A percentile compares a stretch with the other conserved stretches of the same genome.
Conservation (phyloP, 192 early-diverging fungal genomes). For the Helicostylum pulchrum region DNA sequence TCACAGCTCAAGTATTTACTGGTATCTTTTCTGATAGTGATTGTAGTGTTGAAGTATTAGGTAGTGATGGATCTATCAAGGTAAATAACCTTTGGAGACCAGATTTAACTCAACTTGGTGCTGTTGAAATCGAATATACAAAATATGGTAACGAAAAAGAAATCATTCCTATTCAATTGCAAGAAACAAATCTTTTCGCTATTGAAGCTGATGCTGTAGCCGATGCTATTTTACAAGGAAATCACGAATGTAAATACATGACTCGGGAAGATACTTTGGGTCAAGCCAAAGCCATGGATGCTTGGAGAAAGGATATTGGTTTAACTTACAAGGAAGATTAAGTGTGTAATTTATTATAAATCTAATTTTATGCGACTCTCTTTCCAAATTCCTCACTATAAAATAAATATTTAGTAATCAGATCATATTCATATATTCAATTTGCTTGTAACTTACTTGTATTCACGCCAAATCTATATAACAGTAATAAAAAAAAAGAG, state of each 20-base stretch:
- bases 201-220: slow-evolving; percentile 33
- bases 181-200: slow-evolving; percentile 26
- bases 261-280: slow-evolving; percentile 30
- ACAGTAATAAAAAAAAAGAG: not conserved
- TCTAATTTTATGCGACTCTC: not conserved
- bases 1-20: slow-evolving; percentile 27
- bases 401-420: not conserved
- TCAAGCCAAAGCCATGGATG: slow-evolving; percentile 34
- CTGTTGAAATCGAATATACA: slow-evolving; percentile 15
- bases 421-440: not conserved
- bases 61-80: slow-evolving; percentile 23
- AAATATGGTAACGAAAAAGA: not conserved
- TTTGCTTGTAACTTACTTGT: slow-evolving; percentile 27
- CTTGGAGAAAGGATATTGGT: slow-evolving; percentile 32
- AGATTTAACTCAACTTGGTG: slow-evolving; percentile 25
- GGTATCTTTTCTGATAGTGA: slow-evolving; percentile 32
- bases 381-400: slow-evolving; percentile 1
- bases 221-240: slow-evolving; percentile 16
- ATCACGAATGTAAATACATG: slow-evolving; percentile 28
- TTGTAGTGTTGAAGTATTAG: slow-evolving; percentile 24
- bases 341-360: not conserved
- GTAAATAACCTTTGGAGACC: slow-evolving; percentile 34
- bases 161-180: slow-evolving; percentile 10
- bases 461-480: slow-evolving; percentile 37
- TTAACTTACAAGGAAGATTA: slow-evolving; percentile 26